Evolutionary conservation across 441 rosid species (phyloP), one percentile per base, ranked within the genome.

Genomic region (Adansonia gregorii): DNA sequence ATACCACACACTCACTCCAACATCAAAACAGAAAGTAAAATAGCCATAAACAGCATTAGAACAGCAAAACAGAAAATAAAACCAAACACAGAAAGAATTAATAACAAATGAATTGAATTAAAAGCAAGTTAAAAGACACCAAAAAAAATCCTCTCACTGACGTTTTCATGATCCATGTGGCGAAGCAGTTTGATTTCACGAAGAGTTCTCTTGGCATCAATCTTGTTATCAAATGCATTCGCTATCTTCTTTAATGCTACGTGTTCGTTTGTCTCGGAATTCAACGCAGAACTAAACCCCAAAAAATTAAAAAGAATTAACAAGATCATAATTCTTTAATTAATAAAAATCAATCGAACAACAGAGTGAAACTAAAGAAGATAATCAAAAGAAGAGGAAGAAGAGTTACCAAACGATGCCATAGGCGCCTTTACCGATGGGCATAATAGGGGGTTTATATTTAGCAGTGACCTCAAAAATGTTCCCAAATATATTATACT

Each of bases 111-210:
- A 41, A 11, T 56, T 67, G 54, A 43, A 54, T 1, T 45, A 22
- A 59, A 74, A 43, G 45, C 48, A 12, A 22, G 43, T 39, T 41
- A 24, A 54, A 9, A 41, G 17, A 31, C 77, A 74, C 17, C 48
- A 56, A 7, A 56, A 2, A 11, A 78, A 75, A 45, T 83, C 72
- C 67, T 83, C 88, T 88, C 89, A 93, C 98, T 93, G 77, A 93
- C 98, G 78, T 92, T 93, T 85, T 93, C 97, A 88, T 94, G 97
- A 76, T 89, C 89, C 87, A 94, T 88, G 82, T 93, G 97, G 20
- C 97, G 92, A 81, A 94, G 97, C 72, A 94, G 82, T 90, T 90
- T 92, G 91, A 93, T 93, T 90, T 93, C 98, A 0, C 98, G 97
- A 45, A 95, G 97, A 15, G 98, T 91, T 85, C 94, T 90, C 88